Evolutionary conservation across 2,329 filamentous ascomycete species (phyloP).

Genomic region (Coniochaeta hoffmannii): DNA sequence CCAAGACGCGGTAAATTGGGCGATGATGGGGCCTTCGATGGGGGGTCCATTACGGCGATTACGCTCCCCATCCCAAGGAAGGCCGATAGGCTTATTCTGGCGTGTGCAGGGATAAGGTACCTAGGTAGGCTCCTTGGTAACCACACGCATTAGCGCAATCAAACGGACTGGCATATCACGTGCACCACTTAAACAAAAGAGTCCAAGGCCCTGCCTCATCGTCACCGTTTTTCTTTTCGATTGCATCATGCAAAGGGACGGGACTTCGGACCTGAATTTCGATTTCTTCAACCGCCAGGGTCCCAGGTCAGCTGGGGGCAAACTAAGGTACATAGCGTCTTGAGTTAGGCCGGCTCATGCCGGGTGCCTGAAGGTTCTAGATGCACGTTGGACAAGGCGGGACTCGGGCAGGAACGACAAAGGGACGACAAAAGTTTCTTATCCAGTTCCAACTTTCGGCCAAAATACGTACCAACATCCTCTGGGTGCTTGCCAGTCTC

Average conservation of each 20-base stretch:
- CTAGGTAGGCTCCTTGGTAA: not conserved
- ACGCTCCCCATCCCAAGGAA: not conserved
- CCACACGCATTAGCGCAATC: slow-evolving; percentile 1
- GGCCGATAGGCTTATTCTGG: not conserved
- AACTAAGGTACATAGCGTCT: not conserved
- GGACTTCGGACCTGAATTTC: not conserved
- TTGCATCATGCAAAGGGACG: not conserved
- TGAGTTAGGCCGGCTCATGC: not conserved
- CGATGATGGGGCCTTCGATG: not conserved
- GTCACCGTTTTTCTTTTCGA: not conserved
- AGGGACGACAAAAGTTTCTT: not conserved
- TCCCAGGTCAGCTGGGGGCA: not conserved
- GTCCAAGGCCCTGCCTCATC: too few relatives aligned
- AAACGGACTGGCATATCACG: not conserved
- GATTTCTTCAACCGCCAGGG: not conserved
- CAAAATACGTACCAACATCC: too few relatives aligned
- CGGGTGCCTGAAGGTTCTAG: not conserved
- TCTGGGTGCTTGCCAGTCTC: not conserved
- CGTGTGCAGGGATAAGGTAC: not conserved
- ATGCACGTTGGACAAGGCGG: not conserved
- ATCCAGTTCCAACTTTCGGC: not conserved
- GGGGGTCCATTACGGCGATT: not conserved
- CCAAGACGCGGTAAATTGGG: slow-evolving; percentile 2
- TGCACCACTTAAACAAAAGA: not conserved
- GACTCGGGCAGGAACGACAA: not conserved